These are phyloP conservation scores for Polyporus tsugae DNA, from an alignment of 1,284 basidiomycete genomes.

Conservation along the genomic window DNA sequence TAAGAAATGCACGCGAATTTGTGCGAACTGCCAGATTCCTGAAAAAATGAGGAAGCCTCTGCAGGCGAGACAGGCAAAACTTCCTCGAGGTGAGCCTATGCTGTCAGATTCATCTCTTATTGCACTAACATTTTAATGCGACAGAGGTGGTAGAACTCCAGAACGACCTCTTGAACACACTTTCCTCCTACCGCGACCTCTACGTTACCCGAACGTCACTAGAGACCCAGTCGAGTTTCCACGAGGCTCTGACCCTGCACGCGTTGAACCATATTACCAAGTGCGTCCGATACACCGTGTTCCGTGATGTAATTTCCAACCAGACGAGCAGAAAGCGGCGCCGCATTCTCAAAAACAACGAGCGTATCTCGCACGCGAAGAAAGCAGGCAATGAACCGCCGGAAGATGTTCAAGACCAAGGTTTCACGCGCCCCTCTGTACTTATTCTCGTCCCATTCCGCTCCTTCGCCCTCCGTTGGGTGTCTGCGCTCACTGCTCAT, in stretches of 20 bases:
- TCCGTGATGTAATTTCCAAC: slow-evolving; percentile 25
- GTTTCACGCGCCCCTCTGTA: slow-evolving; percentile 95
- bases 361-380: slow-evolving; percentile 77
- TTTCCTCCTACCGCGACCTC: slow-evolving; percentile 79
- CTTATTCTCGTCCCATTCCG: slow-evolving; percentile 94
- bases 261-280: slow-evolving; percentile 87
- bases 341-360: slow-evolving; percentile 93
- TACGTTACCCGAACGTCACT: slow-evolving; percentile 71
- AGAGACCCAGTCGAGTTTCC: slow-evolving; percentile 59
- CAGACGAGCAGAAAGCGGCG: slow-evolving; percentile 80
- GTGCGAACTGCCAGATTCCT: slow-evolving; percentile 56
- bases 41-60: slow-evolving; percentile 68
- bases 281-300: slow-evolving; percentile 52
- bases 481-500: slow-evolving; percentile 71
- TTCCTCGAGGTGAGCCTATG: slow-evolving; percentile 55
- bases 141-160: slow-evolving; percentile 65
- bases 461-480: slow-evolving; percentile 86
- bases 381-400: slow-evolving; percentile 63
- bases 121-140: slow-evolving; percentile 23
- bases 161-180: slow-evolving; percentile 67
- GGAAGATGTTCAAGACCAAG: slow-evolving; percentile 92
- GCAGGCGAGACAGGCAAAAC: slow-evolving; percentile 57
- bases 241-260: slow-evolving; percentile 79
- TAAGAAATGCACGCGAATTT: neutral
- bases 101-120: neutral